Evolutionary conservation across 768 basidiomycete species (phyloP).

Genomic region (Russula foetens): DNA sequence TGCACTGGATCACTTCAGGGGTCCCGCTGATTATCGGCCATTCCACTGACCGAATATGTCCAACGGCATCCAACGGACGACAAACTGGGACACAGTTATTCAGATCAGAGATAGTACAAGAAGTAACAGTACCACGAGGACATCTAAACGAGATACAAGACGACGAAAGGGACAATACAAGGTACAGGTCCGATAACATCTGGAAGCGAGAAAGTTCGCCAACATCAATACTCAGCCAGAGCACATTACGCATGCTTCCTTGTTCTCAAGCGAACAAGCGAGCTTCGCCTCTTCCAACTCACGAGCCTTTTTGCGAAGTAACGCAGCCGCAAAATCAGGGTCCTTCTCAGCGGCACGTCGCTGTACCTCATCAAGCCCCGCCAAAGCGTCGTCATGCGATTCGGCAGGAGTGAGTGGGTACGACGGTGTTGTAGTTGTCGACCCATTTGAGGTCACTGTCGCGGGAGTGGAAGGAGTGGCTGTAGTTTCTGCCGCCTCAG

Average conservation of each 20-base stretch:
- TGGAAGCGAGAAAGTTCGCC: no score
- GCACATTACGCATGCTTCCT: constrained; percentile 92
- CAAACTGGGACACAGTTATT: no score
- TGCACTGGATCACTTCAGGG: no score
- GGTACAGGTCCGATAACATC: no score
- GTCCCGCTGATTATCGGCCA: no score
- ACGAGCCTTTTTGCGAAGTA: constrained; percentile 59
- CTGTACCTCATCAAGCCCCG: constrained; percentile 41
- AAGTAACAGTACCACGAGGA: no score
- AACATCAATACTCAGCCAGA: constrained; percentile 49
- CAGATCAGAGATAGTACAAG: no score
- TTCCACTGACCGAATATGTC: no score
- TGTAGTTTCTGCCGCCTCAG: background rate
- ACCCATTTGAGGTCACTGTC: constrained; percentile 20
- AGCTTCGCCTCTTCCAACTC: constrained; percentile 78
- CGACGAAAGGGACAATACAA: no score
- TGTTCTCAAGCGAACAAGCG: constrained; percentile 84
- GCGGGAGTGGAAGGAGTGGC: constrained; percentile 6
- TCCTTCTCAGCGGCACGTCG: constrained; percentile 48
- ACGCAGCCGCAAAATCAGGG: constrained; percentile 74
- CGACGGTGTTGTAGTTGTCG: constrained; percentile 26
- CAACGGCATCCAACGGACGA: no score
- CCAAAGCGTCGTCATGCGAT: constrained; percentile 24
- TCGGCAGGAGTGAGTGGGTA: constrained; percentile 19
- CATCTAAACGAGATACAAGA: no score